Conservation (phyloP, 495 filamentous ascomycete genomes). For the Paragyromitra xinjiangensis region DNA sequence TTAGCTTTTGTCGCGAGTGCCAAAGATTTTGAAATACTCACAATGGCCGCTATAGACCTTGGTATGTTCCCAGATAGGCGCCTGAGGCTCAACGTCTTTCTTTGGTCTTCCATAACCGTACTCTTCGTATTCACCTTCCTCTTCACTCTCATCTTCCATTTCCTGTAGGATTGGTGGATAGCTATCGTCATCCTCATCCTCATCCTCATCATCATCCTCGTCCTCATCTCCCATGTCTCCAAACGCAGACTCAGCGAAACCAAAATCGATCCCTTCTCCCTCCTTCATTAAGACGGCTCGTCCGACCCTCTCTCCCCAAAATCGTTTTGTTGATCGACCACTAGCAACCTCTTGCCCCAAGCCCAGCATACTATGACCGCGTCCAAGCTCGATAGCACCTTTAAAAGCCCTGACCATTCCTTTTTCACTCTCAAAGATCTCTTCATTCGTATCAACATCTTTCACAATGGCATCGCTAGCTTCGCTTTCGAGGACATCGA, state of each 20-base stretch:
- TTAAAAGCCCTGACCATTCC: conserved; percentile 47
- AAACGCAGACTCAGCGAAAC: conserved; percentile 70
- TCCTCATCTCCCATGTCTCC: conserved; percentile 62
- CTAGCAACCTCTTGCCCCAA: conserved; percentile 46
- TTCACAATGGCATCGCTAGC: conserved; percentile 28
- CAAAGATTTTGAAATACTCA: conserved; percentile 13
- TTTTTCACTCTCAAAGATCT: conserved; percentile 46
- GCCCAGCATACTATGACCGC: neutral
- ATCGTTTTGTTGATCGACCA: conserved; percentile 60
- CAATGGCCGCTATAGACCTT: conserved; percentile 72
- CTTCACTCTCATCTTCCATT: conserved; percentile 58
- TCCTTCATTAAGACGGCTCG: conserved; percentile 70
- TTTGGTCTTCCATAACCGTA: conserved; percentile 60
- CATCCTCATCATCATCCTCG: conserved; percentile 54
- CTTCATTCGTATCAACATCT: conserved; percentile 48
- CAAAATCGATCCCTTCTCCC: conserved; percentile 67
- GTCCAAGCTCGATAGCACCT: conserved; percentile 30
- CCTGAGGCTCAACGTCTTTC: conserved; percentile 62
- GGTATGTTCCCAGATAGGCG: conserved; percentile 68
- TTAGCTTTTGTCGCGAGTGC: conserved; percentile 21
- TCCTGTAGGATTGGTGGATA: conserved; percentile 31
- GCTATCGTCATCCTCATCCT: conserved; percentile 40
- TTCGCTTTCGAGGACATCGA: conserved; percentile 36
- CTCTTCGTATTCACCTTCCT: conserved; percentile 58
- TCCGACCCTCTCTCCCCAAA: conserved; percentile 70